Evolutionary conservation across 768 basidiomycete species (phyloP).

Genomic region (Trametes cubensis): DNA sequence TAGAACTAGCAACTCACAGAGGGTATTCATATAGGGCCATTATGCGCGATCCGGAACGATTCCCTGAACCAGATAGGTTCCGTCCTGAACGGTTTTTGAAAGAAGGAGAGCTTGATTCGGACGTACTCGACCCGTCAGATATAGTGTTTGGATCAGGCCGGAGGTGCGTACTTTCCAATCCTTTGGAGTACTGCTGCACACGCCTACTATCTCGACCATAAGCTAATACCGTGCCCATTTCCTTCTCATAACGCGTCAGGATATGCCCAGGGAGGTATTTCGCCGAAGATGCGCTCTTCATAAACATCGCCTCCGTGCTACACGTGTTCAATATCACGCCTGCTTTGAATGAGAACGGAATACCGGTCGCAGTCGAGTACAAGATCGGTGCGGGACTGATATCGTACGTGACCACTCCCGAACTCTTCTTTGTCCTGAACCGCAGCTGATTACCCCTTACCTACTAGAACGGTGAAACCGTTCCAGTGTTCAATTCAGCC

Average conservation of each 20-base stretch:
- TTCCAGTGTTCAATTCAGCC: neutral
- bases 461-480: no score
- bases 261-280: constrained; percentile 25
- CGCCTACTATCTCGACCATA: no score
- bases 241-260: neutral
- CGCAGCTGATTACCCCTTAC: neutral
- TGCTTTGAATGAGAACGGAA: constrained; percentile 7
- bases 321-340: constrained; percentile 22
- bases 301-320: constrained; percentile 15
- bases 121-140: no score
- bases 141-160: no score
- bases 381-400: constrained; percentile 9
- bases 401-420: constrained; percentile 21
- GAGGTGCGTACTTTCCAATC: constrained; percentile 1
- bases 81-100: constrained; percentile 52
- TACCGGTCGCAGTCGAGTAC: constrained; percentile 6
- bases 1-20: no score
- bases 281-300: constrained; percentile 17
- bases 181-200: no score
- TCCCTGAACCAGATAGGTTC: constrained; percentile 49
- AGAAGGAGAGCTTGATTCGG: constrained; percentile 22
- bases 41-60: constrained; percentile 54
- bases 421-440: no score
- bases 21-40: constrained; percentile 43
- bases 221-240: no score